Evolutionary conservation across 1,284 basidiomycete species (phyloP).

Genomic region (Mrakiaceae sp.): DNA sequence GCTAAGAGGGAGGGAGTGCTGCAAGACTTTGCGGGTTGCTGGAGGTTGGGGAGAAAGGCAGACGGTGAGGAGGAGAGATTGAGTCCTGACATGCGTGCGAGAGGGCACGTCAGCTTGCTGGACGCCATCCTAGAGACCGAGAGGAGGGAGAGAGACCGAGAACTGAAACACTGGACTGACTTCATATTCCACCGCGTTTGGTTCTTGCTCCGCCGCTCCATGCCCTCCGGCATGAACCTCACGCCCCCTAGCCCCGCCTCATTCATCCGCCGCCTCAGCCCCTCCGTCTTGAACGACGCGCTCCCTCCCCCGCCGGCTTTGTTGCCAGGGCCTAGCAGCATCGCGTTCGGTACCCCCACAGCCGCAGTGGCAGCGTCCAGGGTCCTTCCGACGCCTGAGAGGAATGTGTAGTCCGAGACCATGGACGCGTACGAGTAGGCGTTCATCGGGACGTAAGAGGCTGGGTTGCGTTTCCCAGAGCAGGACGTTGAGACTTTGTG

Average conservation of each 20-base stretch:
- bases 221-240: constrained; percentile 10
- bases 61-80: constrained; percentile 8
- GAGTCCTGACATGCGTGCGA: background rate
- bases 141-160: too few species aligned
- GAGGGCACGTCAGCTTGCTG: background rate
- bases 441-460: constrained; percentile 15
- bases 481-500: constrained; percentile 11
- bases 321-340: background rate
- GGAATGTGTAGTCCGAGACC: constrained; percentile 16
- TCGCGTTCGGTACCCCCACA: background rate
- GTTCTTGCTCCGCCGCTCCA: constrained; percentile 10
- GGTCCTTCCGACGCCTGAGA: constrained; percentile 6
- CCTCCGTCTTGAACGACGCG: background rate
- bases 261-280: constrained; percentile 7
- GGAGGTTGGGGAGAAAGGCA: background rate
- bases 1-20: constrained; percentile 9
- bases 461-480: constrained; percentile 13
- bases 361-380: background rate
- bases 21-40: background rate
- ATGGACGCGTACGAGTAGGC: constrained; percentile 10
- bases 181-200: constrained; percentile 15
- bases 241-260: constrained; percentile 9
- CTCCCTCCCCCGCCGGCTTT: background rate
- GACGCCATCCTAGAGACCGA: background rate
- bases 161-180: background rate